Conservation (phyloP, 805 yeast genomes). For the Hanseniaspora occidentalis region DNA sequence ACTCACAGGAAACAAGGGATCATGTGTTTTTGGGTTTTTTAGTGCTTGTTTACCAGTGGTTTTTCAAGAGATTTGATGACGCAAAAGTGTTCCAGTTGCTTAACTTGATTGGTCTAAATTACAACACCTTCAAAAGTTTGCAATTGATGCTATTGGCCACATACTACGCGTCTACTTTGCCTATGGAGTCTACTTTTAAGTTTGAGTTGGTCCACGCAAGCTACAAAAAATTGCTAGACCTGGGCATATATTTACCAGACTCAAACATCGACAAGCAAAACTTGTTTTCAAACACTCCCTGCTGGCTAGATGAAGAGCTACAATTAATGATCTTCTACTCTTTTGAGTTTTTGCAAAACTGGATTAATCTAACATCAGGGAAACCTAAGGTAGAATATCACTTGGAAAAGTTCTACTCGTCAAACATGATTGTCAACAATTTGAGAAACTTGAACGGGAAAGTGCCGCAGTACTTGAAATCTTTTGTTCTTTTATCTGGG, state of each 20-base stretch:
- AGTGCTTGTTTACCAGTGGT: not conserved
- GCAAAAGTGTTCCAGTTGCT: conserved; percentile 16
- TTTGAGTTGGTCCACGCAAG: conserved; percentile 13
- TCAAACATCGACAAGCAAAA: conserved; percentile 1
- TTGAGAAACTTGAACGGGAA: conserved; percentile 8
- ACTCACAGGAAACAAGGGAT: too few relatives aligned
- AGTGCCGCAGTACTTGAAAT: conserved; percentile 7
- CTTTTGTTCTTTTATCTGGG: conserved; percentile 13
- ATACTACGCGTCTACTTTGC: conserved; percentile 18
- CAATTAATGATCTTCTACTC: conserved; percentile 17
- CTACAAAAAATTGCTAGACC: conserved; percentile 12
- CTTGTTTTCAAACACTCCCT: conserved; percentile 2
- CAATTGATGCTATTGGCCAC: conserved; percentile 16
- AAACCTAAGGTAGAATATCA: conserved; percentile 18
- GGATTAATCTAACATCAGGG: conserved; percentile 21
- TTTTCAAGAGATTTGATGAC: conserved; percentile 14
- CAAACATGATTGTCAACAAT: conserved; percentile 10
- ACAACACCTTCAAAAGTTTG: conserved; percentile 10
- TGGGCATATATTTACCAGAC: conserved; percentile 15
- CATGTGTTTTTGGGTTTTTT: not conserved
- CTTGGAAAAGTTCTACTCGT: conserved; percentile 18
- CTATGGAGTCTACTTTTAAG: not conserved
- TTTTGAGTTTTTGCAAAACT: conserved; percentile 19
- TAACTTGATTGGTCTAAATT: conserved; percentile 13
- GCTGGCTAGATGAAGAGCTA: too few relatives aligned